phyloP scores from a whole-genome alignment of 2,329 filamentous ascomycete species.

The Aspergillus flavus region DNA sequence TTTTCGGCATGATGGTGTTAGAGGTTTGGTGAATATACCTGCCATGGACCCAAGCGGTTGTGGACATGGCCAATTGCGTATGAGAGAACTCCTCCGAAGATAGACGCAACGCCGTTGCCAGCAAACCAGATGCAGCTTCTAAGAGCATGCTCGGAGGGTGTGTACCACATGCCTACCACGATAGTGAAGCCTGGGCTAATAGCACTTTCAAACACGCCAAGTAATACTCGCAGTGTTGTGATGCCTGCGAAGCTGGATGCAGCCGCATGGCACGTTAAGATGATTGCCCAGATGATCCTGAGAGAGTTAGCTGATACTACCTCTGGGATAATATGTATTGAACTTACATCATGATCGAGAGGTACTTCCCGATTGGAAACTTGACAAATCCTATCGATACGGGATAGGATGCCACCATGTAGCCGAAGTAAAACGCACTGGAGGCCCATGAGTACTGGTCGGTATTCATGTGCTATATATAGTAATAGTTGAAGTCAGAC shows the following conservation, averaged over 20 bases:
- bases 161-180: conserved; percentile 23
- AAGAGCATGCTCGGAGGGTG: conserved; percentile 26
- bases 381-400: conserved; percentile 39
- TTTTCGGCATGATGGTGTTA: too few relatives aligned
- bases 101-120: conserved; percentile 46
- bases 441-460: conserved; percentile 29
- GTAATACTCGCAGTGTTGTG: conserved; percentile 46
- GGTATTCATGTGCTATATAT: conserved; percentile 22
- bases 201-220: conserved; percentile 32
- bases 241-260: conserved; percentile 42
- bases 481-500: not conserved
- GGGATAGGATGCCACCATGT: conserved; percentile 37
- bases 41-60: conserved; percentile 24
- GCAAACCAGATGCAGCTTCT: conserved; percentile 33
- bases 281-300: conserved; percentile 33
- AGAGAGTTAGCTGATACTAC: not conserved
- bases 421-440: conserved; percentile 31
- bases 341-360: conserved; percentile 28
- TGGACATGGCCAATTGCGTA: conserved; percentile 48
- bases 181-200: conserved; percentile 10
- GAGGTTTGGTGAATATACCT: not conserved
- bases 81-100: conserved; percentile 46
- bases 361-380: conserved; percentile 41
- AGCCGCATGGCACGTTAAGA: conserved; percentile 38
- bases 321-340: too few relatives aligned